A percentile compares a stretch with the other conserved stretches of the same genome.
These are phyloP conservation scores for Arthromyces matolae DNA, from an alignment of 768 basidiomycete genomes.

Conservation along the genomic window DNA sequence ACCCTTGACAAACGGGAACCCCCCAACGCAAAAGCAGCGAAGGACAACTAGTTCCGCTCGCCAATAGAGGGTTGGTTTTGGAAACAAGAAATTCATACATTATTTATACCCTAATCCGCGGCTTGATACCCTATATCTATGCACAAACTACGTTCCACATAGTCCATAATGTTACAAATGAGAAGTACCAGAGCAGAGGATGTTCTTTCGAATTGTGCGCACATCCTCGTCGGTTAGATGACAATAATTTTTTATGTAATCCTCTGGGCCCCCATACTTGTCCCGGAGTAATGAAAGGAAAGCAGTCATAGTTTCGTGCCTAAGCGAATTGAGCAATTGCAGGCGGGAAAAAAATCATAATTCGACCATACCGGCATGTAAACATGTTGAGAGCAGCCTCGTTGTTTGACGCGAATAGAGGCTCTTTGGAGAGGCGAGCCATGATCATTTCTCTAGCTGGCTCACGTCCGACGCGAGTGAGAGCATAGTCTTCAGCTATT, in stretches of 20 bases:
- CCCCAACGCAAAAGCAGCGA: conserved; percentile 23
- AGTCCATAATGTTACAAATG: conserved; percentile 11
- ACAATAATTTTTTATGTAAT: conserved; percentile 54
- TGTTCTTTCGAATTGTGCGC: conserved; percentile 50
- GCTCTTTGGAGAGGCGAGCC: conserved; percentile 63
- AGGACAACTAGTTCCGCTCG: conserved; percentile 39
- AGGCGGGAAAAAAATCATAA: neutral
- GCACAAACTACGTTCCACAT: neutral
- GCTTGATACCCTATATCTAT: conserved; percentile 4
- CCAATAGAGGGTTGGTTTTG: conserved; percentile 18
- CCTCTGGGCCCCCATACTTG: conserved; percentile 66
- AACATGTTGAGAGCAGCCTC: conserved; percentile 83
- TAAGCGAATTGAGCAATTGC: conserved; percentile 22
- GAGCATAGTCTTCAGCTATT: conserved; percentile 71
- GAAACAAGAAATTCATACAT: conserved; percentile 6
- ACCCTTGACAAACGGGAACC: conserved; percentile 30
- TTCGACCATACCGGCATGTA: conserved; percentile 56
- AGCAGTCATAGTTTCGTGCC: conserved; percentile 74
- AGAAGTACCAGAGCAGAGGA: conserved; percentile 36
- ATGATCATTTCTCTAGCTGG: conserved; percentile 71
- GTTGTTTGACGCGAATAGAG: conserved; percentile 67
- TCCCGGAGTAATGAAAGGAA: conserved; percentile 58
- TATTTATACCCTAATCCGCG: conserved; percentile 10
- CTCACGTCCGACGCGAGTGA: conserved; percentile 77
- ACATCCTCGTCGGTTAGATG: conserved; percentile 64